phyloP scores from a whole-genome alignment of 305 asterid genomes.

The Solanum aculeatissimum region DNA sequence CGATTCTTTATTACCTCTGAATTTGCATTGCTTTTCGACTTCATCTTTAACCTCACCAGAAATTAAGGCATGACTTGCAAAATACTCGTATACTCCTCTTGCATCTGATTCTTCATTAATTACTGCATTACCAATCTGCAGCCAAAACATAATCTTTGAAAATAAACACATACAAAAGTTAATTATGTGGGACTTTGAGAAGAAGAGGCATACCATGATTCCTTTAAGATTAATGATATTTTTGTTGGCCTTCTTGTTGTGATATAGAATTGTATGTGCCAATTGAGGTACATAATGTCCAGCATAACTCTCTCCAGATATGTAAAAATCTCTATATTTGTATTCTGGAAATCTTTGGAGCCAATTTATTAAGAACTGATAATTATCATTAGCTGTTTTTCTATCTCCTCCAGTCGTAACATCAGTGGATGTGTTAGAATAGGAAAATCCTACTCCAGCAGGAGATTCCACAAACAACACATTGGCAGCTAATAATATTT shows the following conservation, averaged over 20 bases:
- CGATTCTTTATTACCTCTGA: conserved; percentile 15
- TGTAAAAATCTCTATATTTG: conserved; percentile 31
- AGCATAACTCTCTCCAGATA: conserved; percentile 57
- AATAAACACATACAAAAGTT: too few species aligned
- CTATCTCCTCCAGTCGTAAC: conserved; percentile 22
- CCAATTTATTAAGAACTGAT: conserved; percentile 41
- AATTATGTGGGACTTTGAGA: neutral
- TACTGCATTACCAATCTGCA: conserved; percentile 24
- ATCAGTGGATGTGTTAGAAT: conserved; percentile 41
- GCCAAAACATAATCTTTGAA: too few species aligned
- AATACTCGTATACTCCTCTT: conserved; percentile 12
- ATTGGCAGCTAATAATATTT: conserved; percentile 38
- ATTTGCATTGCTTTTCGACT: conserved; percentile 32
- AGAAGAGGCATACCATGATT: conserved; percentile 24
- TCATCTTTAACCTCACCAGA: conserved; percentile 22
- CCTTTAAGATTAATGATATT: conserved; percentile 46
- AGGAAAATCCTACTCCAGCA: conserved; percentile 68
- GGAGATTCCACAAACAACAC: conserved; percentile 62
- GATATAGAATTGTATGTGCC: conserved; percentile 39
- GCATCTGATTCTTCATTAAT: conserved; percentile 7
- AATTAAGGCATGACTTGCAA: conserved; percentile 16
- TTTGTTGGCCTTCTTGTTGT: conserved; percentile 22
- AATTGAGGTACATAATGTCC: conserved; percentile 62
- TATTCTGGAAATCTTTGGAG: conserved; percentile 50
- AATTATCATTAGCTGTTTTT: conserved; percentile 34